Percentiles rank a stretch among this genome's conserved stretches.
phyloP scores from a whole-genome alignment of 805 yeast species.

The Kodamaea neixiangensis region DNA sequence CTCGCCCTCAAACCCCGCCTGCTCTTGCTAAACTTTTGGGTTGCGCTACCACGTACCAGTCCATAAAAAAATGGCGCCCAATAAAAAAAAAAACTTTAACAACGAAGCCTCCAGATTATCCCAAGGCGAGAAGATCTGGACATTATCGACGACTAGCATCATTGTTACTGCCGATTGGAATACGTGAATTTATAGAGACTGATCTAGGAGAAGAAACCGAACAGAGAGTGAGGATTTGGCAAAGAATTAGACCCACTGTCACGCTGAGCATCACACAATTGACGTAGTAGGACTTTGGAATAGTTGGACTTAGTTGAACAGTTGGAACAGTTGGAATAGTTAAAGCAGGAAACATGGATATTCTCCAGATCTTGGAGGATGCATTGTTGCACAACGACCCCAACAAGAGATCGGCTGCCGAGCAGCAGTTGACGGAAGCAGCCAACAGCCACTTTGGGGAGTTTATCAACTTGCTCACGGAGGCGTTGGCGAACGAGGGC shows the following conservation, averaged over 20 bases:
- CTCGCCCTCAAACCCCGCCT: too few relatives aligned
- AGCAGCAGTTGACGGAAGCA: conserved; percentile 67
- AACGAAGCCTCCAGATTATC: conserved; percentile 3
- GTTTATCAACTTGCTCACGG: conserved; percentile 68
- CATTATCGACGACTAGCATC: neutral
- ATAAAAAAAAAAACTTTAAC: conserved; percentile 1
- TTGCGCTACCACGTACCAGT: neutral
- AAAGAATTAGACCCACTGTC: neutral
- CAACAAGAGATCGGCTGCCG: conserved; percentile 71
- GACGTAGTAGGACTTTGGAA: too few relatives aligned
- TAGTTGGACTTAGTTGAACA: too few relatives aligned
- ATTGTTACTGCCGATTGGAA: neutral
- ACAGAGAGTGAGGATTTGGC: neutral
- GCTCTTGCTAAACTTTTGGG: neutral
- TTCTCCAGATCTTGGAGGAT: conserved; percentile 71
- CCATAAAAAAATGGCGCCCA: conserved; percentile 4
- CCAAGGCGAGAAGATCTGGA: neutral
- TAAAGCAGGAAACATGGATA: too few relatives aligned
- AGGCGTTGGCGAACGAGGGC: conserved; percentile 65
- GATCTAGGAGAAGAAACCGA: neutral
- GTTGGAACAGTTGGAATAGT: too few relatives aligned
- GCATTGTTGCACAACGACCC: conserved; percentile 75
- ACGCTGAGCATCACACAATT: too few relatives aligned
- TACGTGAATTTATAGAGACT: neutral
- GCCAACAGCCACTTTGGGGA: conserved; percentile 76